These are phyloP conservation scores for Cubamyces sp. DNA, from an alignment of 768 basidiomycete species.

Conservation along the genomic window DNA sequence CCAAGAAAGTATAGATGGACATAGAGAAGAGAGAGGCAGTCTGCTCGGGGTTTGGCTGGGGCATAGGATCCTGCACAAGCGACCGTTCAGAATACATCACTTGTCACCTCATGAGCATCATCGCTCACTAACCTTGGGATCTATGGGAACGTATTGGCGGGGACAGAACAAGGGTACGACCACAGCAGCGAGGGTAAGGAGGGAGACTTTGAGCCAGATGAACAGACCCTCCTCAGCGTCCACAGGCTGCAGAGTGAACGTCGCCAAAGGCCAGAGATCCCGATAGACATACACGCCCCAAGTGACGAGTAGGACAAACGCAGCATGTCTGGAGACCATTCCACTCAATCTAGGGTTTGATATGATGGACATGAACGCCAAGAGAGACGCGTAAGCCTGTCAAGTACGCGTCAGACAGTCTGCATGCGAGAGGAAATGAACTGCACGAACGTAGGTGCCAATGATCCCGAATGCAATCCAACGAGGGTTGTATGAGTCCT, in stretches of 20 bases:
- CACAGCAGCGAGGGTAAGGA: constrained; percentile 49
- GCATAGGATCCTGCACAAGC: constrained; percentile 30
- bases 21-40: constrained; percentile 37
- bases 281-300: constrained; percentile 58
- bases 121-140: constrained; percentile 46
- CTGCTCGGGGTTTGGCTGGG: constrained; percentile 36
- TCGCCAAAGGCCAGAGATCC: constrained; percentile 63
- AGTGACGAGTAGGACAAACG: constrained; percentile 48
- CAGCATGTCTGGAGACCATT: constrained; percentile 49
- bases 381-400: constrained; percentile 32
- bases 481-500: not conserved
- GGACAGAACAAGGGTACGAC: constrained; percentile 60
- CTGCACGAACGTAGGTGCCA: constrained; percentile 24
- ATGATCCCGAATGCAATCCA: constrained; percentile 22
- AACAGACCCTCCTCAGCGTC: constrained; percentile 52
- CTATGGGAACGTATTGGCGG: constrained; percentile 58
- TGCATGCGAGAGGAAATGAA: constrained; percentile 20
- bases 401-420: constrained; percentile 20
- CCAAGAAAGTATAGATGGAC: constrained; percentile 56
- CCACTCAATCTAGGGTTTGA: constrained; percentile 17
- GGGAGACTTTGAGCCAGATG: constrained; percentile 56
- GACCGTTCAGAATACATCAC: not conserved
- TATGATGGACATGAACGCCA: constrained; percentile 29
- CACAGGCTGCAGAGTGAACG: constrained; percentile 51
- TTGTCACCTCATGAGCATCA: not conserved